Evolutionary conservation across 2,329 filamentous ascomycete genomes (phyloP).

Genomic region (Didymella arachidicola): DNA sequence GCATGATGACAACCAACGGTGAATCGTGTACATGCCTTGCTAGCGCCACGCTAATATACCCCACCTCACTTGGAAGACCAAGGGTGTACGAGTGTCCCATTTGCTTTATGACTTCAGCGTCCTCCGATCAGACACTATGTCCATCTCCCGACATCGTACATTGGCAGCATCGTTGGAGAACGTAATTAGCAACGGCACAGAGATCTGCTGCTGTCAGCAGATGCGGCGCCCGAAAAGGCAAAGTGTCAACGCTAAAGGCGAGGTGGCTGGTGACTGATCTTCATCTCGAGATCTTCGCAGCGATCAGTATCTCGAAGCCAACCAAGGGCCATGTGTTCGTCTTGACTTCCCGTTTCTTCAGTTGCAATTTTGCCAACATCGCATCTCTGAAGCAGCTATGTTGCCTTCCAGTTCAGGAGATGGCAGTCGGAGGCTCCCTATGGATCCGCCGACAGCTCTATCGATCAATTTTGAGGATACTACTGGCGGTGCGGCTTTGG

Average conservation of each 20-base stretch:
- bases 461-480: neutral
- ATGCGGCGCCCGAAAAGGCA: neutral
- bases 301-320: neutral
- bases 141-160: neutral
- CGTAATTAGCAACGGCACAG: neutral
- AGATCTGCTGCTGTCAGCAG: neutral
- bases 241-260: slow-evolving; percentile 14
- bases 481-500: neutral
- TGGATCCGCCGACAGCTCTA: neutral
- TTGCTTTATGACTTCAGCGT: too few relatives aligned
- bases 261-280: slow-evolving; percentile 18
- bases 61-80: too few relatives aligned
- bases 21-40: neutral
- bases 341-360: neutral
- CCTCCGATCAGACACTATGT: neutral
- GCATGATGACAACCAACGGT: neutral
- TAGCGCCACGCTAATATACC: neutral
- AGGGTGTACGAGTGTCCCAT: too few relatives aligned
- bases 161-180: neutral
- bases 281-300: slow-evolving; percentile 1
- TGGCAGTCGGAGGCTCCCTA: neutral
- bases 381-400: neutral
- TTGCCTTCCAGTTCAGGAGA: neutral
- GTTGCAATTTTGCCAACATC: too few relatives aligned
- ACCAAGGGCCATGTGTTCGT: neutral